Percentiles rank a stretch among this genome's conserved stretches.
Evolutionary conservation across 345 rosid species (phyloP).

Genomic region (Punica granatum): DNA sequence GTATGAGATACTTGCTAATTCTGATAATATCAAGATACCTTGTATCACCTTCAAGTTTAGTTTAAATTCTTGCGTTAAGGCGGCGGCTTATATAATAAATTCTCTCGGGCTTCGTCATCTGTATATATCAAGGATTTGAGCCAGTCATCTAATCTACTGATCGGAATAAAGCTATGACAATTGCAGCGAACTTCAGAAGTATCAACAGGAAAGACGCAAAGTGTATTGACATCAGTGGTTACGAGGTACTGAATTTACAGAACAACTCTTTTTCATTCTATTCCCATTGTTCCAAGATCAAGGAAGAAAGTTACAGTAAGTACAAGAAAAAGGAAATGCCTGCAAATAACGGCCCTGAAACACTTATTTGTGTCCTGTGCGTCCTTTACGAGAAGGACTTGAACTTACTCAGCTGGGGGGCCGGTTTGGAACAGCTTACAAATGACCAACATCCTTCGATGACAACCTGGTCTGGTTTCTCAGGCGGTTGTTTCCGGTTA

Average conservation of each 20-base stretch:
- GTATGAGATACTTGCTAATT: too few relatives aligned
- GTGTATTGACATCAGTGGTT: too few relatives aligned
- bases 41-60: too few relatives aligned
- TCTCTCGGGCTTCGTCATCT: too few relatives aligned
- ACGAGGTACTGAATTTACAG: neutral
- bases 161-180: too few relatives aligned
- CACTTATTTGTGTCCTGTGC: neutral
- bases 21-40: too few relatives aligned
- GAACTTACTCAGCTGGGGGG: slow-evolving; percentile 5
- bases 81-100: too few relatives aligned
- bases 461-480: slow-evolving; percentile 7
- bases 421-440: slow-evolving; percentile 21
- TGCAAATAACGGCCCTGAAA: neutral
- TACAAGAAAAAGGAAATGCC: neutral
- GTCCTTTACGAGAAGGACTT: slow-evolving; percentile 13
- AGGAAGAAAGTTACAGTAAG: neutral
- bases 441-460: slow-evolving; percentile 22
- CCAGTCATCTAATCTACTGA: too few relatives aligned
- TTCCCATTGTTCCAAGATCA: neutral
- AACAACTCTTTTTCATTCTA: neutral
- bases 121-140: too few relatives aligned
- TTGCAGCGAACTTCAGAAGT: too few relatives aligned
- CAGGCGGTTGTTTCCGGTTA: slow-evolving; percentile 5
- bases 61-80: too few relatives aligned
- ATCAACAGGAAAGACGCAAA: neutral